A percentile compares a stretch with the other conserved stretches of the same genome.
Conservation (phyloP, 2,329 filamentous ascomycete genomes). For the Pseudogymnoascus sp. region DNA sequence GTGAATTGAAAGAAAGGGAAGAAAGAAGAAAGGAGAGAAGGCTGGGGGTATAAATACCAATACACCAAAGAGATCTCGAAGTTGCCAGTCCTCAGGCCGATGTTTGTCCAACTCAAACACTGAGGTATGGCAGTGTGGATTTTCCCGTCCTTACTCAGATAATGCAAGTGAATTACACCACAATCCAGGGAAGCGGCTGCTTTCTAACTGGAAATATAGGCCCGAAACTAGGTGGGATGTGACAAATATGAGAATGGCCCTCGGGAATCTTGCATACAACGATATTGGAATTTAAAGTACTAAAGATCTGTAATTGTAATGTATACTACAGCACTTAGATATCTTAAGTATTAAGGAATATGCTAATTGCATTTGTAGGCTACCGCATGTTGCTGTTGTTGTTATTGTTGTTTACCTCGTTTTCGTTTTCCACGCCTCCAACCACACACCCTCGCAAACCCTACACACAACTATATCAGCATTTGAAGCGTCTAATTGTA, state of each 20-base stretch:
- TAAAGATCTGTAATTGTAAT: not conserved
- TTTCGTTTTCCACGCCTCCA: not conserved
- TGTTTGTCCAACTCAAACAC: not conserved
- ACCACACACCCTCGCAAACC: not conserved
- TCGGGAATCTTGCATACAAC: not conserved
- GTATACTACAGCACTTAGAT: not conserved
- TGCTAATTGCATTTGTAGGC: not conserved
- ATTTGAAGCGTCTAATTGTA: not conserved
- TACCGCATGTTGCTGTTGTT: not conserved
- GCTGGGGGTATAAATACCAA: not conserved
- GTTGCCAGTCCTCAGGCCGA: not conserved
- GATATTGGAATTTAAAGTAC: not conserved
- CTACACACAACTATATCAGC: not conserved
- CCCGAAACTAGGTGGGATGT: not conserved
- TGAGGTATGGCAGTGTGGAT: too few species aligned
- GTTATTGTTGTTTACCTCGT: not conserved
- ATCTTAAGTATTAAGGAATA: not conserved
- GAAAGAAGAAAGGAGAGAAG: not conserved
- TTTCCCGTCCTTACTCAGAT: not conserved
- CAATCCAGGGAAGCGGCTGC: not conserved
- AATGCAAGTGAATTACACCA: not conserved
- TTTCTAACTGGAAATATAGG: not conserved
- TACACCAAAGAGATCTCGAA: not conserved
- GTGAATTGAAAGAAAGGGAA: not conserved
- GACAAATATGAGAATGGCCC: not conserved